phyloP scores from a whole-genome alignment of 352 stramenopile species.

The Globisporangium alternatum region DNA sequence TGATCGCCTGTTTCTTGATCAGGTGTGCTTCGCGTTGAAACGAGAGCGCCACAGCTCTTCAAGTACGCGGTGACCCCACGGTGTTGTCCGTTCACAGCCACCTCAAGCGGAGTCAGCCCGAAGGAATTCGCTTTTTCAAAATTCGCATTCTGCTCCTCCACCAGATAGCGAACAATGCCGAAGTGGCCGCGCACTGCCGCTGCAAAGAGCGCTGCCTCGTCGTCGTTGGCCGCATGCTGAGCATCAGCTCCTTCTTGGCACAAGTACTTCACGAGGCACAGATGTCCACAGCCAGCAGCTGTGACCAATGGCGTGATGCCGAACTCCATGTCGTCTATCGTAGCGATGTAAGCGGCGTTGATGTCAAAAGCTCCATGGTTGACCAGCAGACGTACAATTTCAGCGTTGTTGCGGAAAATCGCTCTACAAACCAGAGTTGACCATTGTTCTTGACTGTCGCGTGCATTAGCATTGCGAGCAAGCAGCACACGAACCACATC shows the following conservation, averaged over 20 bases:
- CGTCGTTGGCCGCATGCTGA: neutral
- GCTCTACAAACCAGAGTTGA: neutral
- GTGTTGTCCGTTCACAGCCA: neutral
- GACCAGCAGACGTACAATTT: neutral
- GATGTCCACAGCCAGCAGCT: neutral
- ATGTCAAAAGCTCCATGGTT: neutral
- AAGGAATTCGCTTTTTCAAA: neutral
- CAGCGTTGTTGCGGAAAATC: neutral
- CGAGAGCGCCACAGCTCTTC: neutral
- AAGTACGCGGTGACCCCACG: neutral
- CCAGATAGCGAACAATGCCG: neutral
- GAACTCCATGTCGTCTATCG: neutral
- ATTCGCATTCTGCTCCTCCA: conserved; percentile 2
- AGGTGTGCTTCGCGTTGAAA: neutral
- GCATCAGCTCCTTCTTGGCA: neutral
- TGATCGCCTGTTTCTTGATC: neutral
- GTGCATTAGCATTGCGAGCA: neutral
- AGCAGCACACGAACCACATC: neutral
- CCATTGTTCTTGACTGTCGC: neutral
- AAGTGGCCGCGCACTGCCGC: neutral
- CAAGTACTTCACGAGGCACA: neutral
- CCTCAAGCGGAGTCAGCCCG: neutral
- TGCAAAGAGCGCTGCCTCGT: neutral
- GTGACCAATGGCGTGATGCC: neutral
- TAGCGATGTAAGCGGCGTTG: neutral